Conservation (phyloP, 202 grass and related monocot genomes). For the Setaria viridis region DNA sequence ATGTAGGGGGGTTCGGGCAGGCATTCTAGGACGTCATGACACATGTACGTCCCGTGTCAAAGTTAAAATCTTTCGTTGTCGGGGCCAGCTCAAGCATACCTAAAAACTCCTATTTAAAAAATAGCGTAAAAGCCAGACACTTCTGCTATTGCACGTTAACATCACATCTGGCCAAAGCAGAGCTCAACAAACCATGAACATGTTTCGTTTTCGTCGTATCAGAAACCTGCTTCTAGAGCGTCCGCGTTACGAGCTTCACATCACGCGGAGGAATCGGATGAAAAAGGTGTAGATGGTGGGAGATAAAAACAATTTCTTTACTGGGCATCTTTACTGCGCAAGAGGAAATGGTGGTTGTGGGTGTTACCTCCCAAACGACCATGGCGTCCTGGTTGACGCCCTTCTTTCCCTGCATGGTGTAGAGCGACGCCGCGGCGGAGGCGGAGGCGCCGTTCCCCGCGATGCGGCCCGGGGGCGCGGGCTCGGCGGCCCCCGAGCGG, state of each 20-base stretch:
- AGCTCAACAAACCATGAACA: slow-evolving; percentile 32
- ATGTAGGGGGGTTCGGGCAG: slow-evolving; percentile 12
- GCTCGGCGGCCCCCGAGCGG: not conserved
- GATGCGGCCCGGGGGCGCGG: slow-evolving; percentile 44
- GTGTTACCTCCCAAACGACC: slow-evolving; percentile 72
- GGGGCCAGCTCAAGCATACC: slow-evolving; percentile 35
- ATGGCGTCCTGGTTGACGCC: slow-evolving; percentile 88
- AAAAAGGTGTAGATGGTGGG: not conserved
- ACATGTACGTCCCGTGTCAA: slow-evolving; percentile 39
- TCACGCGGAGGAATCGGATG: slow-evolving; percentile 8
- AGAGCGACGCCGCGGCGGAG: slow-evolving; percentile 49
- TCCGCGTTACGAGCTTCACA: slow-evolving; percentile 28
- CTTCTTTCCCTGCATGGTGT: slow-evolving; percentile 77
- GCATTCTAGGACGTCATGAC: slow-evolving; percentile 34
- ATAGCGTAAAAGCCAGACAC: not conserved
- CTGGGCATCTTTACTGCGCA: not conserved
- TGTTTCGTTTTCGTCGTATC: slow-evolving; percentile 14
- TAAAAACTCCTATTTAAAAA: slow-evolving; percentile 45
- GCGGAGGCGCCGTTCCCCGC: slow-evolving; percentile 49
- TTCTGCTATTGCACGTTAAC: slow-evolving; percentile 30
- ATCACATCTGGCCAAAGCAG: slow-evolving; percentile 22
- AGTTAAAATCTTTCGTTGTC: slow-evolving; percentile 37
- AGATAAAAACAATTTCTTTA: not conserved
- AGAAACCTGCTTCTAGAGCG: slow-evolving; percentile 30
- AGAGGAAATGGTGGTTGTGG: not conserved